phyloP scores from a whole-genome alignment of 202 grass and related monocot species.

The Dendrocalamus latiflorus region DNA sequence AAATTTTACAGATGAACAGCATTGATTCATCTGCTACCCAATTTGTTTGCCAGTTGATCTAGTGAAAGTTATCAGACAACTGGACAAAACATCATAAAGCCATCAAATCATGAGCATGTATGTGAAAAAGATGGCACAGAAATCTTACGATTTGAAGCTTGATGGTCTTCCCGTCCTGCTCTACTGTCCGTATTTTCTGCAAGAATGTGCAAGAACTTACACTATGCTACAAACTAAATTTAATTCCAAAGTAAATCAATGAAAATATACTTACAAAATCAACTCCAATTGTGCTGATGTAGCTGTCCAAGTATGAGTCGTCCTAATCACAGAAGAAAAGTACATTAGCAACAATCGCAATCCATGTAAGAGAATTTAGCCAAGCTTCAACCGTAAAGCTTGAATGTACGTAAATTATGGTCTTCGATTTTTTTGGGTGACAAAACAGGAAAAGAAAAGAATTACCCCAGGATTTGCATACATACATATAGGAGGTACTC shows the following conservation, averaged over 20 bases:
- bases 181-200: constrained; percentile 44
- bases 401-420: neutral
- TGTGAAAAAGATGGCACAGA: neutral
- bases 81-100: neutral
- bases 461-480: too few relatives aligned
- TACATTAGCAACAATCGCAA: neutral
- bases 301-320: constrained; percentile 52
- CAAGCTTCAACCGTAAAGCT: neutral
- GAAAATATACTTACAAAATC: constrained; percentile 32
- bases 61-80: neutral
- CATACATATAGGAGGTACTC: too few relatives aligned
- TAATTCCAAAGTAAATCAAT: neutral
- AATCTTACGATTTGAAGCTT: constrained; percentile 48
- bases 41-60: neutral
- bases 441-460: too few relatives aligned
- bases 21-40: too few relatives aligned
- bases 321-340: constrained; percentile 16
- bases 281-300: constrained; percentile 59
- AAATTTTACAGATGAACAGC: too few relatives aligned
- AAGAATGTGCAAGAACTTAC: neutral
- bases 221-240: neutral
- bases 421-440: too few relatives aligned
- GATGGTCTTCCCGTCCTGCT: constrained; percentile 50
- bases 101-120: neutral
- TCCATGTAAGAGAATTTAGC: neutral